Conservation (phyloP, 2,329 filamentous ascomycete genomes). For the Periconia sp. region DNA sequence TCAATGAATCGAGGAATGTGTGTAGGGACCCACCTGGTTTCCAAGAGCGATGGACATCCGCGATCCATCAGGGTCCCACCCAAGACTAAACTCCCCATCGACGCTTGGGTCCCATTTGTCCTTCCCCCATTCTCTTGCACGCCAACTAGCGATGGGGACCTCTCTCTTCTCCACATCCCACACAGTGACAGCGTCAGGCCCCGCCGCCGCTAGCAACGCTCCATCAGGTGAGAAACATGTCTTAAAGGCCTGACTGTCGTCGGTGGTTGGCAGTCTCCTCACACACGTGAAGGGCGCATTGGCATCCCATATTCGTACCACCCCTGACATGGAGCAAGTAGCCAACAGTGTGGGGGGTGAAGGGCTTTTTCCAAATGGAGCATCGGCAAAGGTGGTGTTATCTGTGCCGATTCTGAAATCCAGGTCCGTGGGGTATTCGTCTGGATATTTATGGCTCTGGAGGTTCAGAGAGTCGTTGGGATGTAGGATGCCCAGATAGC, state of each 20-base stretch:
- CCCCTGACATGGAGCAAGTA: constrained; percentile 45
- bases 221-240: constrained; percentile 50
- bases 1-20: neutral
- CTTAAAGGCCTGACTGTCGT: constrained; percentile 41
- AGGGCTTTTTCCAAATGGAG: constrained; percentile 8
- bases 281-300: constrained; percentile 38
- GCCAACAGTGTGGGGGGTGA: constrained; percentile 38
- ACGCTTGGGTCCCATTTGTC: constrained; percentile 36
- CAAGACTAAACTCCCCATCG: constrained; percentile 39
- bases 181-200: constrained; percentile 48
- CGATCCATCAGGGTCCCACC: constrained; percentile 43
- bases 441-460: constrained; percentile 35
- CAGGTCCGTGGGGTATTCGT: constrained; percentile 43
- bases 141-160: constrained; percentile 39
- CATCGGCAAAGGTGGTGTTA: constrained; percentile 1
- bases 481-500: constrained; percentile 40
- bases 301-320: constrained; percentile 45
- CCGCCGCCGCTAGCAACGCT: constrained; percentile 46
- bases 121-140: constrained; percentile 25
- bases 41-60: constrained; percentile 40
- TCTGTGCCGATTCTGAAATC: constrained; percentile 40
- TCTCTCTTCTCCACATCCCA: constrained; percentile 44
- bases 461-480: constrained; percentile 34
- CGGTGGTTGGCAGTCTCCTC: constrained; percentile 30
- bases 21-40: constrained; percentile 34